A percentile compares a stretch with the other conserved stretches of the same genome.
Evolutionary conservation across 2,329 filamentous ascomycete species (phyloP).

Genomic region (Blastomyces silverae): DNA sequence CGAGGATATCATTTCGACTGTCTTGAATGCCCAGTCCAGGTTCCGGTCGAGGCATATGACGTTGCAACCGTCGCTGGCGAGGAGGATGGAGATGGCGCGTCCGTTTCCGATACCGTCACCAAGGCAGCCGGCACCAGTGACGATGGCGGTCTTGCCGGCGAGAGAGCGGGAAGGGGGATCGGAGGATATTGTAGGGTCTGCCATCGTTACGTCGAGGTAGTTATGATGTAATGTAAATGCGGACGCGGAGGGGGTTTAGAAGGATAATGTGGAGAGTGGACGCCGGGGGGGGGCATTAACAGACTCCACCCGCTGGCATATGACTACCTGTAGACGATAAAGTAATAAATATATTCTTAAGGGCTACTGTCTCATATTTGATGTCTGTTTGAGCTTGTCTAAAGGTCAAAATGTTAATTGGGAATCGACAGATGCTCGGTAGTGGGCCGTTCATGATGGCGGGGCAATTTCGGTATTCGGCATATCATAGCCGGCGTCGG

Average conservation of each 20-base stretch:
- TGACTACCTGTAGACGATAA: neutral
- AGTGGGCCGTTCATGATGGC: neutral
- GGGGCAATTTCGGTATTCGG: slow-evolving; percentile 9
- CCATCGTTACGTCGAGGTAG: neutral
- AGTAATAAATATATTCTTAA: no score
- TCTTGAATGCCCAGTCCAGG: slow-evolving; percentile 46
- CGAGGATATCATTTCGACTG: slow-evolving; percentile 47
- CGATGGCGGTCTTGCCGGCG: slow-evolving; percentile 37
- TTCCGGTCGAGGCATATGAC: slow-evolving; percentile 56
- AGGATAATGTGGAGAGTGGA: neutral
- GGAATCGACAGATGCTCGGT: neutral
- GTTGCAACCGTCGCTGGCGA: slow-evolving; percentile 53
- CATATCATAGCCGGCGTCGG: slow-evolving; percentile 1
- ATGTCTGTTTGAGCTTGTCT: neutral
- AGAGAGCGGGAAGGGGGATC: slow-evolving; percentile 24
- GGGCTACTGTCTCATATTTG: neutral
- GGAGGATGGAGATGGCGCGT: slow-evolving; percentile 51
- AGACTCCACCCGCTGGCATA: neutral
- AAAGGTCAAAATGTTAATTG: neutral
- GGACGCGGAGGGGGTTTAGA: neutral
- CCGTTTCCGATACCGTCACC: slow-evolving; percentile 57
- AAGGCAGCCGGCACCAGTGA: slow-evolving; percentile 53
- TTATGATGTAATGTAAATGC: neutral
- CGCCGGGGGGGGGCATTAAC: neutral
- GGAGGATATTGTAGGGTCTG: slow-evolving; percentile 15